Percentiles rank a stretch among this genome's conserved stretches.
phyloP scores from a whole-genome alignment of 179 eudicot genomes.

The Silene noctiflora region DNA sequence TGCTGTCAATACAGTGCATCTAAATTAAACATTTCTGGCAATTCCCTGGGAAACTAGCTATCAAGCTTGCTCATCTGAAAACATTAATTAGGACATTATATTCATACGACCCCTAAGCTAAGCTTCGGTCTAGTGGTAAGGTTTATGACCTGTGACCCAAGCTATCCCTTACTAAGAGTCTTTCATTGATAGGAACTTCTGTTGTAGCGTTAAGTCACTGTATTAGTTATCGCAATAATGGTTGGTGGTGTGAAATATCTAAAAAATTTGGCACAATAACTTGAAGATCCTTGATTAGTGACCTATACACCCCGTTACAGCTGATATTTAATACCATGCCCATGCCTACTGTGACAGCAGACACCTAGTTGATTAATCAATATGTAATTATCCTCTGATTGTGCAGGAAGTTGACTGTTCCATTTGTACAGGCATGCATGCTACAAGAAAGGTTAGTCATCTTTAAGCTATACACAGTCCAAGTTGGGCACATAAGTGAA shows the following conservation, averaged over 20 bases:
- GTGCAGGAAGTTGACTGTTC: constrained; percentile 8
- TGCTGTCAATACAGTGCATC: constrained; percentile 9
- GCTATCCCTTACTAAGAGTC: not conserved
- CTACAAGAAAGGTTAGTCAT: not conserved
- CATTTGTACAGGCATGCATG: not conserved
- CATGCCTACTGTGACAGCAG: constrained; percentile 5
- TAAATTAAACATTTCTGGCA: constrained; percentile 9
- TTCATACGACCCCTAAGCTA: not conserved
- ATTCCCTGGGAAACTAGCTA: not conserved
- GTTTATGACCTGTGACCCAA: not conserved
- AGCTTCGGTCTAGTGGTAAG: not conserved
- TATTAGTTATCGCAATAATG: not conserved
- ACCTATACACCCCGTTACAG: not conserved
- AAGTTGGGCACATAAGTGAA: not conserved
- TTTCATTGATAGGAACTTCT: not conserved
- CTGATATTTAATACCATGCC: not conserved
- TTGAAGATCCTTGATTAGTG: not conserved
- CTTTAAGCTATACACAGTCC: not conserved
- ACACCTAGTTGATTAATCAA: constrained; percentile 2
- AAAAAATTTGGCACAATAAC: not conserved
- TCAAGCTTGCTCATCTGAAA: constrained; percentile 6
- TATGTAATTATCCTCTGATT: constrained; percentile 1
- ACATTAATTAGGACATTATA: not conserved
- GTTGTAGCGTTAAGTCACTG: not conserved
- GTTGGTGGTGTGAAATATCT: too few species aligned